A percentile compares a stretch with the other conserved stretches of the same genome.
These are phyloP conservation scores for Pulchroboletus neoregius DNA, from an alignment of 1,284 basidiomycete genomes.

Conservation along the genomic window DNA sequence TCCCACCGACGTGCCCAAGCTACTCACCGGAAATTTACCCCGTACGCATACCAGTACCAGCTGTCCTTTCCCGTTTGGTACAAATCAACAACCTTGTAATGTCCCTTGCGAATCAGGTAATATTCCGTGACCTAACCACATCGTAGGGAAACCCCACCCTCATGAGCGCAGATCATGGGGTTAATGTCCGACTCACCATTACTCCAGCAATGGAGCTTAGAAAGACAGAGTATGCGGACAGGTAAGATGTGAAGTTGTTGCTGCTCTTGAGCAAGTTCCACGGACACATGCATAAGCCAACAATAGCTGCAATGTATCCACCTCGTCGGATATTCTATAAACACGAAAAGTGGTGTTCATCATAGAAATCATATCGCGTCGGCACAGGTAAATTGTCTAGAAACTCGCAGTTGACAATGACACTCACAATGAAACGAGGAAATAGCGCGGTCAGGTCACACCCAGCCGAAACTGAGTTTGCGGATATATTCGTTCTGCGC, in stretches of 20 bases:
- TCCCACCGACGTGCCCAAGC: background rate
- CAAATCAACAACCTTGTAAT: conserved; percentile 69
- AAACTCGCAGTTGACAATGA: background rate
- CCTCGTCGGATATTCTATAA: conserved; percentile 77
- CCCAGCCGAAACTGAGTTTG: conserved; percentile 82
- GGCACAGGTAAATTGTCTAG: background rate
- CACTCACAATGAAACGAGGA: conserved; percentile 69
- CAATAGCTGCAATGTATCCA: conserved; percentile 71
- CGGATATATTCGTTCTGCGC: conserved; percentile 71
- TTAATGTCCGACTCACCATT: conserved; percentile 47
- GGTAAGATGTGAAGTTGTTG: conserved; percentile 78
- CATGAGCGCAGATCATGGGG: background rate
- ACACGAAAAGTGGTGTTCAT: background rate
- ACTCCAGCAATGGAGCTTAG: conserved; percentile 78
- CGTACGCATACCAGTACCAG: conserved; percentile 76
- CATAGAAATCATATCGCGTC: conserved; percentile 1
- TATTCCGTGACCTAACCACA: conserved; percentile 65
- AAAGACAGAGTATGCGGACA: conserved; percentile 82
- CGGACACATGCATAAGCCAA: conserved; percentile 73
- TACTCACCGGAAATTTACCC: conserved; percentile 65
- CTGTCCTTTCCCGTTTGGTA: conserved; percentile 56
- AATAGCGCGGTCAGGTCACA: conserved; percentile 80
- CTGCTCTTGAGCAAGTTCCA: conserved; percentile 79
- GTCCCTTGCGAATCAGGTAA: conserved; percentile 72
- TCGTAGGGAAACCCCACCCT: background rate